Conservation (phyloP, 1,139 yeast genomes). For the Taiozyma onychis region DNA sequence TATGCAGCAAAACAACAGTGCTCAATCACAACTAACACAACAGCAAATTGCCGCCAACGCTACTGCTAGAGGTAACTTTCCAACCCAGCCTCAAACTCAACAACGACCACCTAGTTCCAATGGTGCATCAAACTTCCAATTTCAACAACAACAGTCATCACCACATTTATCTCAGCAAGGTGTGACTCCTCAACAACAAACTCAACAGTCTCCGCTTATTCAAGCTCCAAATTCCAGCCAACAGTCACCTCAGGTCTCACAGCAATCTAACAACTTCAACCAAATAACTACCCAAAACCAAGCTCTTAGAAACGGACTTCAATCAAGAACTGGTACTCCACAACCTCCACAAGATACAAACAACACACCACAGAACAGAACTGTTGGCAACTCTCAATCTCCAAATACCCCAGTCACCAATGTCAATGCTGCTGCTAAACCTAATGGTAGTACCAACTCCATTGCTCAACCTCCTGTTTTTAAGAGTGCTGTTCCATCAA, state of each 20-base stretch:
- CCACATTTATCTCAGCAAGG: slow-evolving; percentile 7
- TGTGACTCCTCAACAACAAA: slow-evolving; percentile 6
- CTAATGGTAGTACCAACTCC: slow-evolving; percentile 19
- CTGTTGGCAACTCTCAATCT: slow-evolving; percentile 15
- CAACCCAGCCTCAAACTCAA: background rate
- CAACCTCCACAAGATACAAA: slow-evolving; percentile 19
- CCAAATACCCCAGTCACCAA: slow-evolving; percentile 30
- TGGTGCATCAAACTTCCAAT: background rate
- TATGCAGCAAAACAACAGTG: background rate
- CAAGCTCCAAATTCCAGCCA: slow-evolving; percentile 9
- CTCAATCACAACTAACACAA: slow-evolving; percentile 16
- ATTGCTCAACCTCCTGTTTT: slow-evolving; percentile 41
- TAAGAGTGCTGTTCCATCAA: slow-evolving; percentile 62
- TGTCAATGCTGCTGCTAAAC: slow-evolving; percentile 37
- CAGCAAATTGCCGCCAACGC: background rate
- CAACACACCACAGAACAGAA: slow-evolving; percentile 13
- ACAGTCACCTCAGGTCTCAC: slow-evolving; percentile 3
- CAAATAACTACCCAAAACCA: slow-evolving; percentile 4
- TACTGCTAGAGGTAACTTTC: slow-evolving; percentile 1
- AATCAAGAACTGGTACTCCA: slow-evolving; percentile 18
- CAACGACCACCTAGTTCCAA: background rate
- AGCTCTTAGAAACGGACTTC: background rate
- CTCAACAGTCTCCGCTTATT: slow-evolving; percentile 4
- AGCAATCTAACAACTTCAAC: slow-evolving; percentile 11
- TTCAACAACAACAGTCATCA: background rate